Conservation (phyloP, 2,329 filamentous ascomycete genomes). For the Xylariaceae sp. region DNA sequence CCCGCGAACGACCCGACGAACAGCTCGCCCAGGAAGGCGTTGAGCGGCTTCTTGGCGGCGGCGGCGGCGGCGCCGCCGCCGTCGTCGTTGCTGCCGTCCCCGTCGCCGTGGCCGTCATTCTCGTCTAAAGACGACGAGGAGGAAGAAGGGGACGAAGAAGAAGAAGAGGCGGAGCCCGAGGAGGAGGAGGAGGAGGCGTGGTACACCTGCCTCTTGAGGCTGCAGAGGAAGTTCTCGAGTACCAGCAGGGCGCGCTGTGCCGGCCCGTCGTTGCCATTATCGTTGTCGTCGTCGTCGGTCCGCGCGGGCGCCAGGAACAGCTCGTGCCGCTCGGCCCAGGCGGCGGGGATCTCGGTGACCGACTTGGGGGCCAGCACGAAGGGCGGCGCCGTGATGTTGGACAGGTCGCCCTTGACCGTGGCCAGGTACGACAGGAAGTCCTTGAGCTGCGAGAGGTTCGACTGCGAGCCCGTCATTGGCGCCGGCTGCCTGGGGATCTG, state of each 20-base stretch:
- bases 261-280: too few relatives aligned
- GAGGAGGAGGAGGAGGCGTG: constrained; percentile 1
- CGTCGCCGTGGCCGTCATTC: constrained; percentile 1
- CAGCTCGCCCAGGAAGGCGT: constrained; percentile 40
- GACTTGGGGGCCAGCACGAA: constrained; percentile 48
- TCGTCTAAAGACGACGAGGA: too few relatives aligned
- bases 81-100: constrained; percentile 17
- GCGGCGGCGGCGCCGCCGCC: constrained; percentile 28
- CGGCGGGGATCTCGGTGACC: constrained; percentile 48
- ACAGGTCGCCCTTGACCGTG: constrained; percentile 48
- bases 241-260: constrained; percentile 35
- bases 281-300: constrained; percentile 28
- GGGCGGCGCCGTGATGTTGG: constrained; percentile 47
- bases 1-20: constrained; percentile 30
- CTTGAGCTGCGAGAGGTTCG: constrained; percentile 22
- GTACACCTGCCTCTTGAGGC: constrained; percentile 39
- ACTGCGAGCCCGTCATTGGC: constrained; percentile 14
- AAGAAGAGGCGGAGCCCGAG: neutral
- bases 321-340: constrained; percentile 48
- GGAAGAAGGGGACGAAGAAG: too few relatives aligned
- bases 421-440: constrained; percentile 37
- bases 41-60: constrained; percentile 42
- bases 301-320: constrained; percentile 37
- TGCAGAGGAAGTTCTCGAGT: constrained; percentile 40
- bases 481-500: too few relatives aligned